Percentiles rank a stretch among this genome's conserved stretches.
Conservation (phyloP, 805 yeast genomes). For the Barnettozyma vustinii region DNA sequence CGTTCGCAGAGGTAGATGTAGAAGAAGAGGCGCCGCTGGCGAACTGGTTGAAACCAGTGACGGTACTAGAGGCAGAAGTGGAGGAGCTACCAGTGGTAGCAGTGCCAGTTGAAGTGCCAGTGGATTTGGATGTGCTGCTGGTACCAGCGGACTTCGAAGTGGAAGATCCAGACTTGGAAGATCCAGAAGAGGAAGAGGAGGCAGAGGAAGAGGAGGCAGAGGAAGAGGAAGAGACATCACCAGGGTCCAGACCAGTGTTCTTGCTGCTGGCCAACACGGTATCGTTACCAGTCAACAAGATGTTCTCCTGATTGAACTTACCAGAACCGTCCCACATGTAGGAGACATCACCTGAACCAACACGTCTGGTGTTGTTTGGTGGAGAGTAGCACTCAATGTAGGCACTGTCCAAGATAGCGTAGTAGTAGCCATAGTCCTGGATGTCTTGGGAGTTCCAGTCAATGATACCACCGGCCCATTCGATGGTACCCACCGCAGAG, state of each 20-base stretch:
- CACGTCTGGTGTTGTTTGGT: conserved; percentile 44
- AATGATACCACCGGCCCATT: conserved; percentile 85
- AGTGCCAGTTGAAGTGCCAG: conserved; percentile 7
- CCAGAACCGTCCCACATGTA: conserved; percentile 49
- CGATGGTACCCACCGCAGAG: conserved; percentile 54
- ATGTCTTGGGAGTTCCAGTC: conserved; percentile 80
- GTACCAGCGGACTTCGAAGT: neutral
- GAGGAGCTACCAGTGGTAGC: neutral
- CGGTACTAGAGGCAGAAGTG: conserved; percentile 7
- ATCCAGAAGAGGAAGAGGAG: neutral
- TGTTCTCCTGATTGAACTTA: conserved; percentile 41
- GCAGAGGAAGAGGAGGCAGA: conserved; percentile 3
- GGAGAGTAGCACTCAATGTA: conserved; percentile 67
- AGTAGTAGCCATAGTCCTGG: conserved; percentile 73
- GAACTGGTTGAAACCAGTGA: conserved; percentile 7
- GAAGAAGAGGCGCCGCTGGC: neutral
- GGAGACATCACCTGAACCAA: conserved; percentile 39
- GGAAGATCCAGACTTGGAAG: neutral
- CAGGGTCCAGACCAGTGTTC: conserved; percentile 63
- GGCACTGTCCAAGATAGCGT: conserved; percentile 55
- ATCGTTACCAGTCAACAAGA: conserved; percentile 58
- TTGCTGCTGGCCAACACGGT: conserved; percentile 55
- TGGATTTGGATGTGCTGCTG: neutral
- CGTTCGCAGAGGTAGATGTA: neutral
- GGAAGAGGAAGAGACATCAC: conserved; percentile 20